Evolutionary conservation across 768 basidiomycete species (phyloP).

Genomic region (Trametes villosa): DNA sequence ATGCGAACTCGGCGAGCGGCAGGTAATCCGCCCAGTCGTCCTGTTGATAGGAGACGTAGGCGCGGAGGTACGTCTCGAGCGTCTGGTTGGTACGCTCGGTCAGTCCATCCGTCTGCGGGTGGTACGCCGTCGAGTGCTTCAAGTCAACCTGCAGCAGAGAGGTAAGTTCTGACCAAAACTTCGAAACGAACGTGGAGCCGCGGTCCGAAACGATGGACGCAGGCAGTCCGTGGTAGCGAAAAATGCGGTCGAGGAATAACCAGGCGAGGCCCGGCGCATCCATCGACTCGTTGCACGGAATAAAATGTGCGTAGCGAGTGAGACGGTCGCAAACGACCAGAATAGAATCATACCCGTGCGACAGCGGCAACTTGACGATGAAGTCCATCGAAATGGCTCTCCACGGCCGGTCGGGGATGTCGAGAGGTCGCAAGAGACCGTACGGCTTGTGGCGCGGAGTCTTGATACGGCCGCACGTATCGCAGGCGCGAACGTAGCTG

Average conservation of each 20-base stretch:
- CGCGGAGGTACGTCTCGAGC: no score
- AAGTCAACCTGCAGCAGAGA: constrained; percentile 6
- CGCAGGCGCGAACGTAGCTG: background rate
- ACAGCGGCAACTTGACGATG: background rate
- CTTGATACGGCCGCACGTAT: background rate
- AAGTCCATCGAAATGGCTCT: background rate
- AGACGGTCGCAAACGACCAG: background rate
- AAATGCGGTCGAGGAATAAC: constrained; percentile 1
- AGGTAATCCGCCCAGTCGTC: background rate
- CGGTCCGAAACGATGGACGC: constrained; percentile 23
- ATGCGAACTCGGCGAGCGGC: background rate
- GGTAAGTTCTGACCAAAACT: constrained; percentile 15
- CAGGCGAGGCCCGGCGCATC: background rate
- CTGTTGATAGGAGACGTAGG: no score
- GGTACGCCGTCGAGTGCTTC: background rate
- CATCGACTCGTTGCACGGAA: background rate
- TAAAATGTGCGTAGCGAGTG: background rate
- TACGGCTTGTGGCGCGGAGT: background rate
- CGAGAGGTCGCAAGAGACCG: background rate
- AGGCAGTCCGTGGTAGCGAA: constrained; percentile 11
- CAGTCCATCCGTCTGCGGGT: no score
- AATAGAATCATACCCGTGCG: background rate
- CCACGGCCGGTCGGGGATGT: background rate
- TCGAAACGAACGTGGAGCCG: constrained; percentile 18
- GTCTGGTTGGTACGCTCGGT: no score